These are phyloP conservation scores for Yamadazyma mexicana DNA, from an alignment of 1,139 yeast species.

Conservation along the genomic window DNA sequence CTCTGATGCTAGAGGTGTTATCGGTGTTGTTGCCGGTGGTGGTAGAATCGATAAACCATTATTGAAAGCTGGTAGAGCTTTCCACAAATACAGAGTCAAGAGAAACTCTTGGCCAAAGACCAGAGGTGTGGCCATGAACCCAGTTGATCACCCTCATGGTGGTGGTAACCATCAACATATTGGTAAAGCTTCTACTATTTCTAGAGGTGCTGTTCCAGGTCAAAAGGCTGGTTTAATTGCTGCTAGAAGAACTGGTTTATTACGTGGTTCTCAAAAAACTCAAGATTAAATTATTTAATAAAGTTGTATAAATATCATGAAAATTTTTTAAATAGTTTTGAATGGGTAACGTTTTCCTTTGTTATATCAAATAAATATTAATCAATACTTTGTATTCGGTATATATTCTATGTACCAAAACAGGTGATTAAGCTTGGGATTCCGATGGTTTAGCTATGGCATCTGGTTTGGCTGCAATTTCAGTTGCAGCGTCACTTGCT, in stretches of 20 bases:
- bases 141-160: conserved; percentile 99
- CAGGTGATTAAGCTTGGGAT: too few species aligned
- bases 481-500: neutral
- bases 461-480: neutral
- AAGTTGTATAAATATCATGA: conserved; percentile 4
- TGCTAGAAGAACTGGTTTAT: conserved; percentile 99
- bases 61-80: conserved; percentile 99
- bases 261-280: conserved; percentile 98
- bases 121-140: conserved; percentile 99
- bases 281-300: conserved; percentile 45
- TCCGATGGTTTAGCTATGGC: too few species aligned
- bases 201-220: conserved; percentile 99
- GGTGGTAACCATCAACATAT: conserved; percentile 99
- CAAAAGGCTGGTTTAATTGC: conserved; percentile 99
- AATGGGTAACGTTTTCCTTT: conserved; percentile 4
- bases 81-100: conserved; percentile 98
- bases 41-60: conserved; percentile 99
- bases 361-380: too few species aligned
- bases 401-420: neutral
- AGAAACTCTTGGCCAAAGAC: conserved; percentile 99
- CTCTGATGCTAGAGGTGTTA: conserved; percentile 98
- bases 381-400: too few species aligned
- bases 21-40: conserved; percentile 99
- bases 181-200: conserved; percentile 99
- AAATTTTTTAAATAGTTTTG: conserved; percentile 5